Base-by-base conservation (phyloP, 345 rosid species). In the Hibiscus mutabilis region DNA sequence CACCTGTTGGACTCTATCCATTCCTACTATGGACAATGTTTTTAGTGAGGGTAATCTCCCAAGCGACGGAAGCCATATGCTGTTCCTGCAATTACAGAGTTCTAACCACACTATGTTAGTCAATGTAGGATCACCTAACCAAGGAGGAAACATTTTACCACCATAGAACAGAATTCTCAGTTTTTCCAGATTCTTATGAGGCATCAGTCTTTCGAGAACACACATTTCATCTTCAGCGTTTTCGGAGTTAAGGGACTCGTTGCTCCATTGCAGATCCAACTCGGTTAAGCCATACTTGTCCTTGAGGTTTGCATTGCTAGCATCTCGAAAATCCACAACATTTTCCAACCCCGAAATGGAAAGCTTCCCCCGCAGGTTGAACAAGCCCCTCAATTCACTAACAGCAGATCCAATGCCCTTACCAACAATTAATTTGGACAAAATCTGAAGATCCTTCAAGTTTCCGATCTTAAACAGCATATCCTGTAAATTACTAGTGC, bases 1-100 rank as follows among this genome's bases (percentile, higher is more conserved):
- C 14, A 78, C 59, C 29, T 31, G 42, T 21, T 65, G 52, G 5
- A 81, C 57, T 12, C 72, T 58, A 21, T 52, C 15, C 76, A 81
- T 72, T 63, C 76, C 72, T 18, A n/a, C 16, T 35, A 81, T 75
- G 16, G 33, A 12, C 15, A 81, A 58, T 13, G 10, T 25, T 44
- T 63, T 72, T 9, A 81, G 79, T 31, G 61, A 72, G 7, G 79
- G 70, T 13, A 81, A 74, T 67, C 69, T 73, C 72, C 84, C 84
- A 25, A 81, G 75, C 16, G 81, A 74, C 11, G 84, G 84, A 33
- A 81, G 71, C 14, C 42, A 70, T 16, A 11, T 29, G 57, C 77
- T 72, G 22, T 70, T 72, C 11, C 60, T 57, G 21, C 83, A 77
- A n/a, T 68, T 57, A 27, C 2, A 3, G 19, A 74, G 73, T n/a